Base-by-base conservation (phyloP, 2,329 filamentous ascomycete species). In the Knufia petricola region DNA sequence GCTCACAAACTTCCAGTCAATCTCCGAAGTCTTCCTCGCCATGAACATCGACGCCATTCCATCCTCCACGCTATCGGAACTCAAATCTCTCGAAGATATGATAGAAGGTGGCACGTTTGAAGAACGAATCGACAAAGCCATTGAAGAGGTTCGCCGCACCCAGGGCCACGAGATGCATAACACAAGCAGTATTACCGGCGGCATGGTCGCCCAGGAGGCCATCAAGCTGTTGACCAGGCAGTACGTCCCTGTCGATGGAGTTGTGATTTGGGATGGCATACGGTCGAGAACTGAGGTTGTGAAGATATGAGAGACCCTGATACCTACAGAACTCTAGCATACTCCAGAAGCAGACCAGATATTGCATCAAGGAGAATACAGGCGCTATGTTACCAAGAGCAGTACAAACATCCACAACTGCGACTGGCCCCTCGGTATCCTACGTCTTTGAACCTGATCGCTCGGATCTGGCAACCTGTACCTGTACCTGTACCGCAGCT, bases 161-260 rank as follows among this genome's bases (percentile, higher is more conserved):
- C 81, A 79, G 41, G 86, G 87, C 23, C 85, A 81, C 47, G 94
- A 98, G 65, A 70, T 98, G 51, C 92, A 98, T 70, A 96, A 95
- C 63, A 85, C 94, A 49, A 85, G 89, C 26, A 83, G 89, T 21
- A 69, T 95, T 49, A 84, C 82, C 1, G 94, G 92, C 24, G 94
- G 92, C 2, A 84, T 98, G 71, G 84, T 94, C 41, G 87, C 90
- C n/a, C 94, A 98, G 67, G 92, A 98, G 69, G 79, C 90, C 54
- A 94, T 98, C 69, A 98, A 98, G 64, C 76, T 80, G 4, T 54
- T 74, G 38, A 83, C 79, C n/a, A 73, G 75, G 59, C 79, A 83
- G 64, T 83, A 82, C 60, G 69, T 81, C 9, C 79, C 79, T 1
- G 68, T 82, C 7, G 77, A 82, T 61, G 81, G 81, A 52, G 78